Evolutionary conservation across 129 eudicot species (phyloP).

Genomic region (Artemisia tridentata): DNA sequence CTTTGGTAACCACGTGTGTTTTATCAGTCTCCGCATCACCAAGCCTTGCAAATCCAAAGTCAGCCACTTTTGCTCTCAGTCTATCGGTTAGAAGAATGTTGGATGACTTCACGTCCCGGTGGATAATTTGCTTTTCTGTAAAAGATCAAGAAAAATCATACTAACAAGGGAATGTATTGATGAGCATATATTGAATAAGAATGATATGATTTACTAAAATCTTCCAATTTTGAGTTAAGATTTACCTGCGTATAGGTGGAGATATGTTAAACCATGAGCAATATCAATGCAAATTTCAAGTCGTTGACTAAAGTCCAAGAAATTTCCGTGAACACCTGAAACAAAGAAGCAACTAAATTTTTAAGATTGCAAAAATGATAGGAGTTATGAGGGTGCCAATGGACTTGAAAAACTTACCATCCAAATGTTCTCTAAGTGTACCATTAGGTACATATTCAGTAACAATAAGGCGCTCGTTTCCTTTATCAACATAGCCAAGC

Average conservation of each 20-base stretch:
- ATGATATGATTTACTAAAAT: too few relatives aligned
- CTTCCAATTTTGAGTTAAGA: constrained; percentile 5
- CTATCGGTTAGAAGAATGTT: constrained; percentile 84
- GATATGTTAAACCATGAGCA: constrained; percentile 90
- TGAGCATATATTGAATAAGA: too few relatives aligned
- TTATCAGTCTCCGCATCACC: constrained; percentile 61
- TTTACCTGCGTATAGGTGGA: constrained; percentile 80
- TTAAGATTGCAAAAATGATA: not conserved
- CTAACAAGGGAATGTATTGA: not conserved
- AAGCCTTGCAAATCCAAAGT: constrained; percentile 91
- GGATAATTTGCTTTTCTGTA: constrained; percentile 92
- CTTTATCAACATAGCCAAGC: constrained; percentile 84
- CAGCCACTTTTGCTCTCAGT: constrained; percentile 85
- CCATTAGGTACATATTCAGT: constrained; percentile 96
- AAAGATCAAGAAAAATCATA: constrained; percentile 14
- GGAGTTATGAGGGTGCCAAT: constrained; percentile 6
- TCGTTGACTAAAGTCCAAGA: constrained; percentile 84
- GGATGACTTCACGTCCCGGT: constrained; percentile 93
- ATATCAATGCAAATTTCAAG: constrained; percentile 86
- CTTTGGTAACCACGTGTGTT: constrained; percentile 75
- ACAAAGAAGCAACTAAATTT: constrained; percentile 24
- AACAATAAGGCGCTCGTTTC: constrained; percentile 83
- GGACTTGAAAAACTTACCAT: constrained; percentile 51
- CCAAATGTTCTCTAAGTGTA: constrained; percentile 92
- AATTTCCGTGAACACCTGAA: constrained; percentile 65